These are phyloP conservation scores for Botrytis cinerea DNA, from an alignment of 2,329 filamentous ascomycete species.

Conservation along the genomic window DNA sequence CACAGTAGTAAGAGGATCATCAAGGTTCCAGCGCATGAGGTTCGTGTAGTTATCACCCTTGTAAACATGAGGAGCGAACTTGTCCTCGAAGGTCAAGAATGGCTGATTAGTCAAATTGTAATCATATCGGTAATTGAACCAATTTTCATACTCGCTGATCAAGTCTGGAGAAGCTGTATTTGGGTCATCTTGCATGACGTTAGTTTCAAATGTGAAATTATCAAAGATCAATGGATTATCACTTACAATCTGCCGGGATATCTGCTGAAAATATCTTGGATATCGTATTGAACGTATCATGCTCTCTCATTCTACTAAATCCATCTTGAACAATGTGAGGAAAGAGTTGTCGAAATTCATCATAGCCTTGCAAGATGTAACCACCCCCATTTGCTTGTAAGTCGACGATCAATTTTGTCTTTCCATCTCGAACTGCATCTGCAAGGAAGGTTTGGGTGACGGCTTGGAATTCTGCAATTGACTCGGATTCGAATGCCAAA, in stretches of 20 bases:
- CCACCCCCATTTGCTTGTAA: slow-evolving; percentile 63
- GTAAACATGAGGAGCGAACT: slow-evolving; percentile 35
- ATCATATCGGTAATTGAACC: slow-evolving; percentile 38
- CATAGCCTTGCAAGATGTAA: slow-evolving; percentile 48
- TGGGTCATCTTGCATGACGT: slow-evolving; percentile 29
- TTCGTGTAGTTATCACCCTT: slow-evolving; percentile 35
- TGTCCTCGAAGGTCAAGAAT: slow-evolving; percentile 34
- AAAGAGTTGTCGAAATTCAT: slow-evolving; percentile 50
- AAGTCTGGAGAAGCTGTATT: slow-evolving; percentile 30
- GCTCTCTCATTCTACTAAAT: slow-evolving; percentile 35
- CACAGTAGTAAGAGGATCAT: slow-evolving; percentile 34
- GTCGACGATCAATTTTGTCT: slow-evolving; percentile 65
- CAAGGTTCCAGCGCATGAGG: slow-evolving; percentile 36
- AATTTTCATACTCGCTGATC: slow-evolving; percentile 33
- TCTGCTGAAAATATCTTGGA: slow-evolving; percentile 31
- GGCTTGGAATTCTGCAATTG: slow-evolving; percentile 36
- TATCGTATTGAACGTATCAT: slow-evolving; percentile 33
- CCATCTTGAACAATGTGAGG: slow-evolving; percentile 40
- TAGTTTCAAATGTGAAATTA: background rate
- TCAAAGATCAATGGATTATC: background rate
- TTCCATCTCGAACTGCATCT: slow-evolving; percentile 48
- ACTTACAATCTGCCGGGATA: slow-evolving; percentile 31
- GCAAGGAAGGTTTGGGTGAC: slow-evolving; percentile 47
- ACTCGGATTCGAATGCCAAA: slow-evolving; percentile 36
- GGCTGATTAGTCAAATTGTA: slow-evolving; percentile 35